phyloP scores from a whole-genome alignment of 805 yeast species.

The Priceomyces fermenticarens region DNA sequence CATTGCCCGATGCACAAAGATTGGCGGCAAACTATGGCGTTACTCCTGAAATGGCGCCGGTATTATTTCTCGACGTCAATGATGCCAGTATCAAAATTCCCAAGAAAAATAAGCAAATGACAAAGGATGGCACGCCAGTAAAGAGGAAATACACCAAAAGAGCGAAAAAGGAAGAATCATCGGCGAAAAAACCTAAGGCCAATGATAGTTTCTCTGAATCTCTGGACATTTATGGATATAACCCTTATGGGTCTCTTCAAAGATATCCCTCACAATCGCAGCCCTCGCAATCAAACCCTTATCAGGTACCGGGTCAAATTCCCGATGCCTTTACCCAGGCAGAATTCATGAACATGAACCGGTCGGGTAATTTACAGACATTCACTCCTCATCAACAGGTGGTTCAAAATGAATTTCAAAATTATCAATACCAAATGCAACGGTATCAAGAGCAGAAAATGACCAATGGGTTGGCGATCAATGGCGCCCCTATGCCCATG shows the following conservation, averaged over 20 bases:
- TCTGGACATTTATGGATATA: slow-evolving; percentile 10
- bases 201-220: slow-evolving; percentile 13
- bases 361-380: slow-evolving; percentile 3
- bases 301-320: slow-evolving; percentile 22
- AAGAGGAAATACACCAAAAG: slow-evolving; percentile 48
- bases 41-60: slow-evolving; percentile 39
- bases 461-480: slow-evolving; percentile 12
- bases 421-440: slow-evolving; percentile 21
- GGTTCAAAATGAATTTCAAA: slow-evolving; percentile 20
- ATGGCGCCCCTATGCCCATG: slow-evolving; percentile 10
- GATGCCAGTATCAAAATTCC: slow-evolving; percentile 37
- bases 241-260: slow-evolving; percentile 12
- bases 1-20: slow-evolving; percentile 63
- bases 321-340: slow-evolving; percentile 21
- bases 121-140: slow-evolving; percentile 40
- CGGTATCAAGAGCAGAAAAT: slow-evolving; percentile 25
- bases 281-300: slow-evolving; percentile 41
- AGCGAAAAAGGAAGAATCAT: slow-evolving; percentile 61
- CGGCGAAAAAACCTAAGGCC: slow-evolving; percentile 41
- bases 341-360: slow-evolving; percentile 17
- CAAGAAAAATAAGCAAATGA: slow-evolving; percentile 29
- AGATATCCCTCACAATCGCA: slow-evolving; percentile 11
- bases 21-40: slow-evolving; percentile 40
- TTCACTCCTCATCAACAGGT: slow-evolving; percentile 14
- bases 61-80: slow-evolving; percentile 33